These are phyloP conservation scores for Lepidium didymum DNA, from an alignment of 345 rosid species.

Conservation along the genomic window DNA sequence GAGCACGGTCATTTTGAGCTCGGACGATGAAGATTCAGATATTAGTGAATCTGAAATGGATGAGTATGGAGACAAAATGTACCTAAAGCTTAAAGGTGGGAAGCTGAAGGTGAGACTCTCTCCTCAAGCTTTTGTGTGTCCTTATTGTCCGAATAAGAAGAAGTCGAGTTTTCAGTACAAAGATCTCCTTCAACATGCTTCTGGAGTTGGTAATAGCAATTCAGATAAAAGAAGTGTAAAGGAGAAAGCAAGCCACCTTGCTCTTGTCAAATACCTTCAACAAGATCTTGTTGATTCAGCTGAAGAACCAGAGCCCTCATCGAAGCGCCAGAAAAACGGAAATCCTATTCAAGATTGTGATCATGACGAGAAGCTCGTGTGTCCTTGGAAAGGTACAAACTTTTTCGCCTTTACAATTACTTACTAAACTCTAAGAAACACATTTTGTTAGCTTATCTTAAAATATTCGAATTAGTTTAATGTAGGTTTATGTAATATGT, in stretches of 20 bases:
- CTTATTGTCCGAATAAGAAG: constrained; percentile 80
- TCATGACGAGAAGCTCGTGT: constrained; percentile 68
- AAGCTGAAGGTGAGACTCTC: constrained; percentile 46
- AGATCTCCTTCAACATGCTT: constrained; percentile 90
- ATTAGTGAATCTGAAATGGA: constrained; percentile 39
- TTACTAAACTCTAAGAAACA: background rate
- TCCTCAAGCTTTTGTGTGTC: constrained; percentile 60
- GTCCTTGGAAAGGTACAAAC: constrained; percentile 65
- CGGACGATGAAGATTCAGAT: constrained; percentile 41
- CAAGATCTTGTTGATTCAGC: constrained; percentile 39
- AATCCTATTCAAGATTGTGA: constrained; percentile 39
- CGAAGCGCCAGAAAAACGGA: constrained; percentile 11
- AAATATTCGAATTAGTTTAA: background rate
- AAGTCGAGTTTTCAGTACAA: constrained; percentile 56
- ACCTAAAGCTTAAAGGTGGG: constrained; percentile 64
- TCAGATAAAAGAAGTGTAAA: constrained; percentile 61
- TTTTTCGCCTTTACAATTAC: background rate
- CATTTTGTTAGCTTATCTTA: background rate
- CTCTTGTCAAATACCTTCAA: constrained; percentile 69
- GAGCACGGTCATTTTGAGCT: constrained; percentile 29
- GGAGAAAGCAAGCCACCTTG: constrained; percentile 83
- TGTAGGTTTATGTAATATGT: background rate
- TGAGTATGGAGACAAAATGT: constrained; percentile 45
- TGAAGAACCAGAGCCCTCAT: constrained; percentile 35
- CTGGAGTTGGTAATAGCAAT: constrained; percentile 81